Evolutionary conservation across 495 filamentous ascomycete species (phyloP), one percentile per base, ranked within the genome.

Genomic region (Podospora tetraspora): DNA sequence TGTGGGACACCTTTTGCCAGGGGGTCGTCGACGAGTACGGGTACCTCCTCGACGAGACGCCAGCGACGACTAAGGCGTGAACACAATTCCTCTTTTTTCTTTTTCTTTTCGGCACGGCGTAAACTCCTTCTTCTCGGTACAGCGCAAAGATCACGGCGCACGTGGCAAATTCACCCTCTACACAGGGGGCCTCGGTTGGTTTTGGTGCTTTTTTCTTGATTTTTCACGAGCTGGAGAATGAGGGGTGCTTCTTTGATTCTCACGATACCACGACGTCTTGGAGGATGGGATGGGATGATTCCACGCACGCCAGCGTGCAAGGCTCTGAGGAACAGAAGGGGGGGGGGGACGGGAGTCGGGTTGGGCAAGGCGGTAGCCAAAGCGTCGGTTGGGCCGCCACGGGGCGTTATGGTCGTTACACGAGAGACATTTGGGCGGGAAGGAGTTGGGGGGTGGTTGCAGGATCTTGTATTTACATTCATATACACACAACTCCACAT

Each of bases 1-100:
- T 75, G 68, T 86, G 83, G 83, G 63, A 79, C 1, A 69, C 77
- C 2, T 84, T 85, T 59, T 79, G 84, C 59, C 56, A 72, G 13
- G 70, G 75, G 70, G 77, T 81, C 52, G 69, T 80, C 0, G 34
- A 71, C 4, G 70, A 72, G 22, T 78, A 79, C 57, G 67, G 64
- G 43, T 19, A 43, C 64, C 64, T 66, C 22, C 24, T 23, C 13
- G 57, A n/a, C 25, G 52, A 66, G 63, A 56, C 32, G 19, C 16
- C 52, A 8, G 24, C 59, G 10, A 13, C 64, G 12, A 25, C 27
- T 23, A 66, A 61, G 34, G 27, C 13, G 19, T 66, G 21, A 66
- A 5, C 56, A 10, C 56, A 43, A 19, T 43, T 19, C 16, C 16
- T 0, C 37, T 7, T 43, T 43, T 43, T 43, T 19, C 13, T 7